Base-by-base conservation (phyloP, 768 basidiomycete species). In the Tylopilus vinaceipallidus region DNA sequence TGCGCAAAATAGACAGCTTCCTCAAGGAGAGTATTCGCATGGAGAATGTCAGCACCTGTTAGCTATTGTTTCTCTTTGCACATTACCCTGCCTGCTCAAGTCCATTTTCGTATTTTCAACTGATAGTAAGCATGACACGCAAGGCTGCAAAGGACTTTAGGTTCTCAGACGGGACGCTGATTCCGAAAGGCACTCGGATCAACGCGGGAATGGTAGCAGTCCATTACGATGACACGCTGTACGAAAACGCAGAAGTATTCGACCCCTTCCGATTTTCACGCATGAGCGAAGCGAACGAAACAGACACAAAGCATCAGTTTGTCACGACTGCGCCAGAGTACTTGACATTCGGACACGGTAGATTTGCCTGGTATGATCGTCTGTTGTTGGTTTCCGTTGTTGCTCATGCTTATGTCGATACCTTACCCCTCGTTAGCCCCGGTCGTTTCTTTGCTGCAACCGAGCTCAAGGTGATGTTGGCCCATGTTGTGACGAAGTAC, bases 141-240 rank as follows among this genome's bases (percentile, higher is more conserved):
- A 65, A 58, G 39, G 66, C 66, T 2, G 47, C 56, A 20, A 60
- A 62, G 27, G 58, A 66, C 42, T 54, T 66, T 56, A 65, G 59
- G 6, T 63, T 74, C 48, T 69, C 71, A 0, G 68, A 73, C 40
- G 72, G 71, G 13, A 71, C 66, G 6, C 49, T 64, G 17, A 40
- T 70, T 9, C 73, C 71, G 1, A 53, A 55, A 26, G 73, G 67
- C 13, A 58, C 60, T 19, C 62, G 33, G 39, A 34, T 53, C 33
- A 20, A 20, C 1, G 42, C 33, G 2, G 42, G 38, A 0, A 7
- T 36, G 8, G 2, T 27, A 11, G 23, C 27, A 4, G 6, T 42
- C 34, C 57, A 68, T 30, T 24, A 33, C 5, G 61, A 62, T 17
- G 29, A 32, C 24, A 7, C 34, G 11, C 6, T 57, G 14, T 73